A percentile compares a stretch with the other conserved stretches of the same genome.
Evolutionary conservation across 305 asterid species (phyloP).

Genomic region (Rubia tinctorum): DNA sequence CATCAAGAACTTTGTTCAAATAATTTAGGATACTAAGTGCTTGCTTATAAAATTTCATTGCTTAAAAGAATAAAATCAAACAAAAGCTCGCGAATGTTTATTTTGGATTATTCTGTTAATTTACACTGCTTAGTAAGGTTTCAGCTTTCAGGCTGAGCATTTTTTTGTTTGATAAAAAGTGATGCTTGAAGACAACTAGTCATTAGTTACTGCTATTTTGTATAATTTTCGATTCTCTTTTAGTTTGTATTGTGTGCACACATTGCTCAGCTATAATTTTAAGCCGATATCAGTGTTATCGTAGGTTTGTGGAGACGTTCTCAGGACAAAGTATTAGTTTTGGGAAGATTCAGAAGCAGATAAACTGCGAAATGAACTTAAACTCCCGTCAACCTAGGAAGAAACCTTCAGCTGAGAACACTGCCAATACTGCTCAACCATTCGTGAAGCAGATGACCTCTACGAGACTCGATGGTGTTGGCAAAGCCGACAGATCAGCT

Average conservation of each 20-base stretch:
- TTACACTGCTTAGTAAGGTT: neutral
- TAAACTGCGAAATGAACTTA: conserved; percentile 52
- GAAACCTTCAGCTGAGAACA: conserved; percentile 22
- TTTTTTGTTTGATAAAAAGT: neutral
- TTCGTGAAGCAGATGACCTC: conserved; percentile 21
- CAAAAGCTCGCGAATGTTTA: neutral
- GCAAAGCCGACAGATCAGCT: conserved; percentile 17
- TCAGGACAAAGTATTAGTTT: conserved; percentile 54
- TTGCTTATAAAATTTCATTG: neutral
- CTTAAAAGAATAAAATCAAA: neutral
- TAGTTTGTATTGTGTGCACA: too few species aligned
- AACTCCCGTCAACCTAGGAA: conserved; percentile 21
- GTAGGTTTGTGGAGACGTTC: conserved; percentile 73
- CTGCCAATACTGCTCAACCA: conserved; percentile 12
- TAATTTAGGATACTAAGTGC: too few species aligned
- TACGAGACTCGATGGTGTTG: conserved; percentile 25
- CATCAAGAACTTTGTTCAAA: neutral
- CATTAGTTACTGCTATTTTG: neutral
- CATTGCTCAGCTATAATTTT: neutral
- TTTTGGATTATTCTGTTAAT: neutral
- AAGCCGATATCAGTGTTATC: conserved; percentile 4
- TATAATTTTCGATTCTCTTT: neutral
- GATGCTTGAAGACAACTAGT: neutral
- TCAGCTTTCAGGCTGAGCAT: neutral
- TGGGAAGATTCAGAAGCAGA: conserved; percentile 73